These are phyloP conservation scores for Tulasnella sp. DNA, from an alignment of 768 basidiomycete species.

Conservation along the genomic window DNA sequence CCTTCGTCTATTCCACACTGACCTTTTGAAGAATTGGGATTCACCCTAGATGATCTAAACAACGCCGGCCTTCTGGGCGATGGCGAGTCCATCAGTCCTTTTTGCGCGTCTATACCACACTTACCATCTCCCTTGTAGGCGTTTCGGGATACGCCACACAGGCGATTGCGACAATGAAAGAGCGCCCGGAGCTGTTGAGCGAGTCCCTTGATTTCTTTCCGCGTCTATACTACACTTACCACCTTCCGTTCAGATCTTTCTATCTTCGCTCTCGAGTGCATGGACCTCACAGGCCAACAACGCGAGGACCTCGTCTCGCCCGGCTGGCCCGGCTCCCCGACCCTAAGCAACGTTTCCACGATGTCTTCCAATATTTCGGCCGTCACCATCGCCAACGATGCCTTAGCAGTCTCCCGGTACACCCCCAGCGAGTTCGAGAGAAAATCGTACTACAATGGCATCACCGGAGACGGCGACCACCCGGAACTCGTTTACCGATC, in stretches of 20 bases:
- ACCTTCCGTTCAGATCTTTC: slow-evolving; percentile 24
- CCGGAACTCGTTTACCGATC: slow-evolving; percentile 31
- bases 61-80: slow-evolving; percentile 23
- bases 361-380: neutral
- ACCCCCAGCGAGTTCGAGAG: slow-evolving; percentile 25
- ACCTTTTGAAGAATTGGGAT: slow-evolving; percentile 21
- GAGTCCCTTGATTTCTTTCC: slow-evolving; percentile 24
- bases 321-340: slow-evolving; percentile 14
- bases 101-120: slow-evolving; percentile 23
- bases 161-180: slow-evolving; percentile 22
- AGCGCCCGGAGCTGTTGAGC: slow-evolving; percentile 13
- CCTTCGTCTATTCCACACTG: slow-evolving; percentile 4
- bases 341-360: slow-evolving; percentile 8
- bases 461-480: slow-evolving; percentile 28
- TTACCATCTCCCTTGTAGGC: slow-evolving; percentile 19
- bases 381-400: neutral
- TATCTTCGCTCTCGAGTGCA: slow-evolving; percentile 24
- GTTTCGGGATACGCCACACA: slow-evolving; percentile 10
- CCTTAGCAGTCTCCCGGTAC: slow-evolving; percentile 19
- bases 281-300: slow-evolving; percentile 6
- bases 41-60: slow-evolving; percentile 22
- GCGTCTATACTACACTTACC: slow-evolving; percentile 23
- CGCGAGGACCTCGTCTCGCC: slow-evolving; percentile 10
- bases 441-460: slow-evolving; percentile 28
- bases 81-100: slow-evolving; percentile 23